Percentiles rank a stretch among this genome's conserved stretches.
These are phyloP conservation scores for Dictyostelium purpureum DNA, from an alignment of 78 protist genomes.

Conservation along the genomic window DNA sequence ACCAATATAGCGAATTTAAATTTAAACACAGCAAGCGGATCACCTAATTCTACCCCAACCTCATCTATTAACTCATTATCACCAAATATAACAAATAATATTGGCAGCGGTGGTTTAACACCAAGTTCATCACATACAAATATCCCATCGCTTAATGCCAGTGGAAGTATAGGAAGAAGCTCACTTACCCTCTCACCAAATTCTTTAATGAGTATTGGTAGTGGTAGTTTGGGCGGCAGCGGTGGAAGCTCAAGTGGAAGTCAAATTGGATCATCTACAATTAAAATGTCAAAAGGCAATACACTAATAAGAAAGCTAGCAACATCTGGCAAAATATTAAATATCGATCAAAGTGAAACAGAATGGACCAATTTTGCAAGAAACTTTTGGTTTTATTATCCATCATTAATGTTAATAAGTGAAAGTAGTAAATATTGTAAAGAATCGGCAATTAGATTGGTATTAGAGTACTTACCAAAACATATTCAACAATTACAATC, in stretches of 20 bases:
- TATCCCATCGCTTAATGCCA: not conserved
- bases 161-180: conserved; percentile 1
- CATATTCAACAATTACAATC: conserved; percentile 23
- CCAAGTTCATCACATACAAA: no score
- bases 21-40: not conserved
- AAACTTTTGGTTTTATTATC: conserved; percentile 69
- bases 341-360: conserved; percentile 34
- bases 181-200: not conserved
- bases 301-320: conserved; percentile 7
- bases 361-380: conserved; percentile 74
- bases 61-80: no score
- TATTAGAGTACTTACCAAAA: conserved; percentile 54
- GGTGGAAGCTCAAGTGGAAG: not conserved
- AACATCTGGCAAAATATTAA: conserved; percentile 1
- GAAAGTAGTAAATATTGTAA: conserved; percentile 59
- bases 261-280: not conserved
- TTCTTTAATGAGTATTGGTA: not conserved
- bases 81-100: no score
- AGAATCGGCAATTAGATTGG: conserved; percentile 3
- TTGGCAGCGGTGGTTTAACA: no score
- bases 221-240: not conserved
- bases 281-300: conserved; percentile 7
- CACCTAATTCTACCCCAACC: not conserved
- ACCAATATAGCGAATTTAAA: not conserved
- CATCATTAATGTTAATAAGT: conserved; percentile 54